Evolutionary conservation across 371 early-diverging fungal species (phyloP).

Genomic region (Phascolomyces articulosus): DNA sequence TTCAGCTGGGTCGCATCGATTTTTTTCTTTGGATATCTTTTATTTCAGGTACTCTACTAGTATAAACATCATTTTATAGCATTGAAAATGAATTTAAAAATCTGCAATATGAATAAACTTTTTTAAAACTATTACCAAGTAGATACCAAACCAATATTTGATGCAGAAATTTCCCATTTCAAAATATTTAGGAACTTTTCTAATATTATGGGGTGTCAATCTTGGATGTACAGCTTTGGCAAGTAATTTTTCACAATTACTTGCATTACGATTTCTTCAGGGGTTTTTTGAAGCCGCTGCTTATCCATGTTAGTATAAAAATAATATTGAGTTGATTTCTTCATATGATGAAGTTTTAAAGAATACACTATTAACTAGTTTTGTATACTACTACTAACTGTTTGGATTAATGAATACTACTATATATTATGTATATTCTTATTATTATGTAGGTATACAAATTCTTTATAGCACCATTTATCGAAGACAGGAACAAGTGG

Average conservation of each 20-base stretch:
- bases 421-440: no score
- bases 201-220: slow-evolving; percentile 25
- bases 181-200: slow-evolving; percentile 26
- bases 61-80: no score
- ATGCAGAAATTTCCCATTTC: slow-evolving; percentile 30
- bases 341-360: no score
- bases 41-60: slow-evolving; percentile 31
- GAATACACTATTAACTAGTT: no score
- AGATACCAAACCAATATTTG: slow-evolving; percentile 31
- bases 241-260: slow-evolving; percentile 28
- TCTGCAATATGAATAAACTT: no score
- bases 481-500: slow-evolving; percentile 27
- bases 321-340: no score
- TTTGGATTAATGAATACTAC: no score
- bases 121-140: background rate
- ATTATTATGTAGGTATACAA: background rate
- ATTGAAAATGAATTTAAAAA: no score
- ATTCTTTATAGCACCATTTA: slow-evolving; percentile 22
- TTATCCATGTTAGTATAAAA: slow-evolving; percentile 18
- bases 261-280: slow-evolving; percentile 27
- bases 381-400: no score
- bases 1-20: slow-evolving; percentile 32
- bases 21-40: slow-evolving; percentile 35
- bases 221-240: slow-evolving; percentile 20
- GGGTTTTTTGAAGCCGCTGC: slow-evolving; percentile 40